Evolutionary conservation across 148 eudicot species (phyloP).

Genomic region (Talinum fruticosum): DNA sequence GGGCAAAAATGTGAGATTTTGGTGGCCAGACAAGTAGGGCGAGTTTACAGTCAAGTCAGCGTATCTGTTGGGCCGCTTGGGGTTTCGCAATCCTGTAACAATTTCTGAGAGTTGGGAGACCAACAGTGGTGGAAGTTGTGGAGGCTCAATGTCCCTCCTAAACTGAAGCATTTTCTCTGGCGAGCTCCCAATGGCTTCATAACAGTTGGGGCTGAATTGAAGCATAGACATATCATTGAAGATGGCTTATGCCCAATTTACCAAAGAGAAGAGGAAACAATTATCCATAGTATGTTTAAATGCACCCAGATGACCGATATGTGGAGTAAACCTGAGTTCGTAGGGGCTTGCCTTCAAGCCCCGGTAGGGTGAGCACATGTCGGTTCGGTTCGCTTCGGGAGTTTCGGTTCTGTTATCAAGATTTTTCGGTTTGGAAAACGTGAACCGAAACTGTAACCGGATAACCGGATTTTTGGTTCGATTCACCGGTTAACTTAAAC

Average conservation of each 20-base stretch:
- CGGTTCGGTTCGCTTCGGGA: too few species aligned
- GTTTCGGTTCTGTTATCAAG: too few species aligned
- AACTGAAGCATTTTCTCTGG: not conserved
- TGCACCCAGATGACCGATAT: not conserved
- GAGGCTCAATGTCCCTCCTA: not conserved
- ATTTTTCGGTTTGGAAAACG: too few species aligned
- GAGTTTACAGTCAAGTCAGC: not conserved
- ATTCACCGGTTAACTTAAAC: too few species aligned
- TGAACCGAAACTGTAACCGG: too few species aligned
- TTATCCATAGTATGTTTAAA: not conserved
- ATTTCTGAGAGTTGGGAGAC: not conserved
- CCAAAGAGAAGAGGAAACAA: not conserved
- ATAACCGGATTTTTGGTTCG: too few species aligned
- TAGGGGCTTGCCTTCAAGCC: not conserved
- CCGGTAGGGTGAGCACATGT: too few species aligned
- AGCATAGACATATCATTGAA: not conserved
- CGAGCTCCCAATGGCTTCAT: not conserved
- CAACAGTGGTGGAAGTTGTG: not conserved
- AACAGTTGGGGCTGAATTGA: not conserved
- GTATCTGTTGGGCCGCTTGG: not conserved
- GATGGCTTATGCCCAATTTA: not conserved
- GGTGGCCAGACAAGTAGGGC: not conserved
- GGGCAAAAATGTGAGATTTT: not conserved
- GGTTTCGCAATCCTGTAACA: too few species aligned
- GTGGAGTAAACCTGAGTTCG: not conserved